These are phyloP conservation scores for Dittrichia graveolens DNA, from an alignment of 129 eudicot genomes.

Conservation along the genomic window DNA sequence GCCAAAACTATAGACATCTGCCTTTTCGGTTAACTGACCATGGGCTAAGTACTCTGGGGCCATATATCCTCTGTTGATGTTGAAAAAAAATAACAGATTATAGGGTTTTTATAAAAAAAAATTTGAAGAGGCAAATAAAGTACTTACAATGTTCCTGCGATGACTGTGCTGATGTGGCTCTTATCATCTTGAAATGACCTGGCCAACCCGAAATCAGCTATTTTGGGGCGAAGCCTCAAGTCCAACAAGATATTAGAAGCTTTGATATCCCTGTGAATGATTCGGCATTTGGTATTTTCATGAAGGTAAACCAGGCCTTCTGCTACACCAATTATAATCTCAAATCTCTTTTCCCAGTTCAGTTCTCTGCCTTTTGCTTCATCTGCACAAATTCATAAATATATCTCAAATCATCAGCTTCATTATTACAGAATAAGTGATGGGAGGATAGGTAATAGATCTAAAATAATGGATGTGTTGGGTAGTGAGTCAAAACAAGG, in stretches of 20 bases:
- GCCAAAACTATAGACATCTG: conserved; percentile 77
- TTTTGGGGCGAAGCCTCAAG: conserved; percentile 72
- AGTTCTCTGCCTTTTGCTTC: conserved; percentile 52
- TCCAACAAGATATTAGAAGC: conserved; percentile 82
- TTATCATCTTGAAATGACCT: conserved; percentile 88
- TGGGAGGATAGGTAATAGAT: not conserved
- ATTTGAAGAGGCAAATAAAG: not conserved
- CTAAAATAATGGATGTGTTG: too few species aligned
- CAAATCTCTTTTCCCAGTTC: conserved; percentile 80
- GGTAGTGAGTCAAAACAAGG: too few species aligned
- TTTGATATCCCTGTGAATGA: conserved; percentile 82
- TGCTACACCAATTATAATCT: conserved; percentile 62
- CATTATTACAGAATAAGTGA: conserved; percentile 14
- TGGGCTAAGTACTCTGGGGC: conserved; percentile 83
- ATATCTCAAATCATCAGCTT: not conserved
- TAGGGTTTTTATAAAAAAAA: too few species aligned
- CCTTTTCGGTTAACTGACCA: conserved; percentile 74
- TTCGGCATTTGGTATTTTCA: conserved; percentile 62
- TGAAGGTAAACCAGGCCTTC: conserved; percentile 95
- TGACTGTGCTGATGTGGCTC: conserved; percentile 87
- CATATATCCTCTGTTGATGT: conserved; percentile 59
- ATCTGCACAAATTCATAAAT: conserved; percentile 44
- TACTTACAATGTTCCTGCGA: conserved; percentile 87
- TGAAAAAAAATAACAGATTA: not conserved
- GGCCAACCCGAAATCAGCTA: conserved; percentile 95